Evolutionary conservation across 2,329 filamentous ascomycete species (phyloP), one percentile per base, ranked within the genome.

Genomic region (Aschersonia sp.): DNA sequence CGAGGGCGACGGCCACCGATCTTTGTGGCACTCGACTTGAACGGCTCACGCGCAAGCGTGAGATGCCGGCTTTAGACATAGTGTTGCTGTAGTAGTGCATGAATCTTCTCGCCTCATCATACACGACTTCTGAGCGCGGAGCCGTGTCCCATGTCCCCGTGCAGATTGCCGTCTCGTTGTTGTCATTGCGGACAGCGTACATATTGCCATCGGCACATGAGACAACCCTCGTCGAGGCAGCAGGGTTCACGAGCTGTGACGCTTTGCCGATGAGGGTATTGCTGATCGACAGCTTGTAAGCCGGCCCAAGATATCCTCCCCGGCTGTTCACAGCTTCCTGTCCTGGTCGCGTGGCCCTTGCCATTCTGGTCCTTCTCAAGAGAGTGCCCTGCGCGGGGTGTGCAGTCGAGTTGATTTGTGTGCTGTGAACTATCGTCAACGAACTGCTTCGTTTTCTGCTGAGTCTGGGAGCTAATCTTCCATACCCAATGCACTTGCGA

Each of bases 51-150:
- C 60, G 56, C 6, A 65, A 51, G 4, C 59, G 58, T 2, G 54
- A 59, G 6, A 64, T 60, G n/a, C 61, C 60, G 5, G 57, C 41
- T 5, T 42, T 47, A 11, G 47, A 47, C 60, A 65, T 64, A 47
- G 59, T 58, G 48, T 63, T 52, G 14, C 50, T 51, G 54, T 62
- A 63, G 56, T 62, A 64, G 53, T 64, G 59, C 53, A 64, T 54
- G 8, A 59, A 44, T n/a, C 56, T 51, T 6, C 48, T 46, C 4
- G 48, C 48, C 31, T 53, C 58, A 43, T 60, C 58, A 6, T 45
- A 51, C 30, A 56, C 52, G 9, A 60, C 47, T 5, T 50, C 49
- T 9, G 37, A 56, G 46, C 35, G 51, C 51, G 45, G 51, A 56
- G 52, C 55, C 59, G 41, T 48, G 47, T 1, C 35, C 35, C 35